These are phyloP conservation scores for Xylariomycetidae sp. DNA, from an alignment of 2,329 filamentous ascomycete genomes.

Conservation along the genomic window DNA sequence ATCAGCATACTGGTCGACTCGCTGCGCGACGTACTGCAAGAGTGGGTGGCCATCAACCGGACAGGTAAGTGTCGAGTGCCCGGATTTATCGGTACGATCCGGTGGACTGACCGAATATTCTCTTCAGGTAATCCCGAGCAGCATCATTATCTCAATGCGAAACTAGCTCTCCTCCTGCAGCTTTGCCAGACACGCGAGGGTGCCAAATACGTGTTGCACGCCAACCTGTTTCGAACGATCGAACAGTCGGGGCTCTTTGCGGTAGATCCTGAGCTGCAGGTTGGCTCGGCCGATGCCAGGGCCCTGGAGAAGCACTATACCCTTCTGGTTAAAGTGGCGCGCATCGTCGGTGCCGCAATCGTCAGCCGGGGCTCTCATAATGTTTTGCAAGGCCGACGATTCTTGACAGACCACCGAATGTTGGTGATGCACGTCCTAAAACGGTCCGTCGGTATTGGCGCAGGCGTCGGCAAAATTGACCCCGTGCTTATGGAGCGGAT, in stretches of 20 bases:
- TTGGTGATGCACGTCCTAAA: slow-evolving; percentile 89
- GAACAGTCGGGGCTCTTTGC: slow-evolving; percentile 81
- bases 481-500: slow-evolving; percentile 55
- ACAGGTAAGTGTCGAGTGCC: slow-evolving; percentile 43
- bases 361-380: slow-evolving; percentile 80
- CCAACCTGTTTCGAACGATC: slow-evolving; percentile 78
- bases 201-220: slow-evolving; percentile 81
- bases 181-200: slow-evolving; percentile 81
- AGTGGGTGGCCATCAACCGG: slow-evolving; percentile 57
- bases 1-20: slow-evolving; percentile 86
- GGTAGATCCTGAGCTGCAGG: slow-evolving; percentile 87
- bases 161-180: slow-evolving; percentile 76
- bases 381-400: slow-evolving; percentile 71
- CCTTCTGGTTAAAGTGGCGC: slow-evolving; percentile 73
- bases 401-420: slow-evolving; percentile 76
- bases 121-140: slow-evolving; percentile 35
- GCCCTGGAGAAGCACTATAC: slow-evolving; percentile 79
- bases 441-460: slow-evolving; percentile 73
- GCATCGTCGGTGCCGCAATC: slow-evolving; percentile 77
- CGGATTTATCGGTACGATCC: slow-evolving; percentile 1
- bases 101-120: slow-evolving; percentile 9
- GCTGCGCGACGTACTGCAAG: slow-evolving; percentile 69
- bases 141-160: slow-evolving; percentile 59
- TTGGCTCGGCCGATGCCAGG: slow-evolving; percentile 63
- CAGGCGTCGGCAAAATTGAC: slow-evolving; percentile 32